Base-by-base conservation (phyloP, 2,329 filamentous ascomycete species). In the Talaromyces sp. region DNA sequence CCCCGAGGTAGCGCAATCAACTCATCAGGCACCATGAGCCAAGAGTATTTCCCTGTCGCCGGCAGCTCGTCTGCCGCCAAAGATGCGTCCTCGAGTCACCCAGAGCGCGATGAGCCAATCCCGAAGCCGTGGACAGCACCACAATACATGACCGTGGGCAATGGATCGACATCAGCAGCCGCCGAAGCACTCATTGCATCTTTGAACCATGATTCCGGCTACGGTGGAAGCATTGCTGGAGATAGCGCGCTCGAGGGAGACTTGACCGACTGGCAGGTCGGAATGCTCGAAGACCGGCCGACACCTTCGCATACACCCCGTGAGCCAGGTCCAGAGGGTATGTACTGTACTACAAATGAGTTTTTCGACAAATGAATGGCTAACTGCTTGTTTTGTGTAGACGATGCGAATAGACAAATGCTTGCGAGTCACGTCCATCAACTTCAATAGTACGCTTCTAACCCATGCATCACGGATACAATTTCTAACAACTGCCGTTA, bases 371-470 rank as follows among this genome's bases (percentile, higher is more conserved):
- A 58, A 38, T 25, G 19, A 34, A 22, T 27, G 5, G 27, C 36
- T 63, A 27, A 8, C 8, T 56, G 59, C 43, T 47, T 47, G 49
- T n/a, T 17, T 43, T 31, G 5, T 19, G 22, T 74, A 76, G 81
- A 82, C 53, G 88, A 91, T 61, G 82, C 87, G 69, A 89, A 92
- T 73, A 85, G 86, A 72, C 85, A 86, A 70, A 82, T 85, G 53
- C 87, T 94, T 70, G 89, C 92, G 43, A 91, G 90, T 74, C 92
- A 96, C 78, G 88, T 97, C 58, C 90, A 96, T 74, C 95, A 98
- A 80, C 85, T 98, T 69, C 92, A 91, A 84, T 97, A 97, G 81
- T 83, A 79, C 62, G 80, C 58, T 27, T 51, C 13, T 51, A 34
- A 31, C 27, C 19, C 51, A 29, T 40, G 19, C 63, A 58, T 38